Evolutionary conservation across 257 asterid species (phyloP).

Genomic region (Verbascum thapsus): DNA sequence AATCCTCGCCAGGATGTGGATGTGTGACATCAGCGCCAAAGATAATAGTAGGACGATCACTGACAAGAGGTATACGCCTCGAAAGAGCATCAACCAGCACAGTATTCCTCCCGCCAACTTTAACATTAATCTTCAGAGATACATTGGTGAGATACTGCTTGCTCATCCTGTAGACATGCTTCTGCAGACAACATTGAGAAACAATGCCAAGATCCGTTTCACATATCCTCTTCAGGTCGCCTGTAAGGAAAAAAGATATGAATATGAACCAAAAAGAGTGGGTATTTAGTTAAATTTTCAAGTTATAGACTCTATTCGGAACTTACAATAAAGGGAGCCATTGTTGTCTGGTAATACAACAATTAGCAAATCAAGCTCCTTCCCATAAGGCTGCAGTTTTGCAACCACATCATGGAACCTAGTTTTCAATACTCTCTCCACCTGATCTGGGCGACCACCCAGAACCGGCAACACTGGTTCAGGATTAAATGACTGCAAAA

Average conservation of each 20-base stretch:
- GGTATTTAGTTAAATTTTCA: not conserved
- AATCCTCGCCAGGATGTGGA: conserved; percentile 98
- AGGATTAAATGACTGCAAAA: conserved; percentile 65
- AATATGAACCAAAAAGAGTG: not conserved
- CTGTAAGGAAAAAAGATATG: conserved; percentile 35
- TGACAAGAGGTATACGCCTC: conserved; percentile 89
- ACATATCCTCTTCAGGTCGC: conserved; percentile 88
- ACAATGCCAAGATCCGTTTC: conserved; percentile 96
- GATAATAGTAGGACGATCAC: conserved; percentile 87
- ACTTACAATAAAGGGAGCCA: conserved; percentile 90
- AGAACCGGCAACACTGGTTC: conserved; percentile 72
- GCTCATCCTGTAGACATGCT: conserved; percentile 77
- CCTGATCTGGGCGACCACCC: conserved; percentile 80
- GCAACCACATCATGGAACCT: conserved; percentile 71
- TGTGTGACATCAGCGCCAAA: conserved; percentile 99
- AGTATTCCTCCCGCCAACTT: conserved; percentile 95
- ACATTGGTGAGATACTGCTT: conserved; percentile 94
- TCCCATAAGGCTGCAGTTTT: conserved; percentile 52
- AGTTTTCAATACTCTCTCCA: conserved; percentile 77
- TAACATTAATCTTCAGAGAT: conserved; percentile 83
- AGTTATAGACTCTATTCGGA: not conserved
- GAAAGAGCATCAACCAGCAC: conserved; percentile 87
- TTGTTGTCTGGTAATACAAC: conserved; percentile 92
- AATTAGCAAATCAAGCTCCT: conserved; percentile 86
- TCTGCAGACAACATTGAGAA: conserved; percentile 93